Conservation (phyloP, 129 eudicot species). For the Helianthus annuus region HanXRQr2.0-SUNRISE NC_035445.2:817537-818036, state of each 20-base stretch:
- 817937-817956: conserved; percentile 99
- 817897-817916: conserved; percentile 67
- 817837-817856: background rate
- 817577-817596: conserved; percentile 51
- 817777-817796: background rate
- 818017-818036: background rate
- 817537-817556: background rate
- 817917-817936: conserved; percentile 85
- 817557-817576: background rate
- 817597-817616: conserved; percentile 95
- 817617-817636: conserved; percentile 88
- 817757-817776: background rate
- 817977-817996: conserved; percentile 83
- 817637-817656: conserved; percentile 92
- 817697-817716: conserved; percentile 94
- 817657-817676: conserved; percentile 97
- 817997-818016: background rate
- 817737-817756: no score
- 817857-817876: background rate
- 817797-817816: background rate
- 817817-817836: background rate
- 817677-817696: conserved; percentile 96
- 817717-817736: conserved; percentile 9
- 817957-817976: conserved; percentile 97
- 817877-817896: background rate